Base-by-base conservation (phyloP, 352 stramenopile species). In the Globisporangium camurandrum region DNA sequence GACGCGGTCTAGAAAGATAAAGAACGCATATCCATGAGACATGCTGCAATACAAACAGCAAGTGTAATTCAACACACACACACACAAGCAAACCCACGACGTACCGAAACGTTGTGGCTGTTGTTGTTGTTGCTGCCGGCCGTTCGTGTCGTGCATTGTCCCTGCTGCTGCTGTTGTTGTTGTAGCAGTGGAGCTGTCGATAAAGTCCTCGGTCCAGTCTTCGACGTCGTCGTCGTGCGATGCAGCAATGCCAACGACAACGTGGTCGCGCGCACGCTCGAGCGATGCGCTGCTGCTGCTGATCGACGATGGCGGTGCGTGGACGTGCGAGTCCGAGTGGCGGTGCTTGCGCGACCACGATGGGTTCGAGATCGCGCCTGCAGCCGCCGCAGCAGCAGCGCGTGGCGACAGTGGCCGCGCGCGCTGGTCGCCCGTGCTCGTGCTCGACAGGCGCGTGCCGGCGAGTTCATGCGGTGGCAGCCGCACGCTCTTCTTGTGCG, bases 151-250 rank as follows among this genome's bases (percentile, higher is more conserved):
- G n/a, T n/a, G n/a, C n/a, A n/a, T n/a, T n/a, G n/a, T n/a, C n/a
- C n/a, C n/a, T n/a, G n/a, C n/a, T n/a, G n/a, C n/a, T n/a, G n/a
- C n/a, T n/a, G n/a, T n/a, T n/a, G n/a, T n/a, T n/a, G n/a, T n/a
- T n/a, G n/a, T n/a, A n/a, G n/a, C n/a, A n/a, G n/a, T n/a, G n/a
- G 40, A 36, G 45, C 49, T 56, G 45, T 67, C 49, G 19, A 76
- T 36, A 38, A 82, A 82, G 42, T 91, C 80, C 22, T 63, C 66
- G 55, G 64, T 87, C 80, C 80, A 91, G 64, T 91, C 80, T 54
- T 91, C 80, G 1, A 91, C 60, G 27, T 75, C 80, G 48, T 88
- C 80, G 24, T 84, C 76, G 17, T 56, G 60, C 11, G 76, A 79
- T 0, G 80, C 76, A 2, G 77, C 61, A 49, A 91, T 77, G 8